Conservation (phyloP, 306 rosid genomes). For the Prosopis cineraria region DNA sequence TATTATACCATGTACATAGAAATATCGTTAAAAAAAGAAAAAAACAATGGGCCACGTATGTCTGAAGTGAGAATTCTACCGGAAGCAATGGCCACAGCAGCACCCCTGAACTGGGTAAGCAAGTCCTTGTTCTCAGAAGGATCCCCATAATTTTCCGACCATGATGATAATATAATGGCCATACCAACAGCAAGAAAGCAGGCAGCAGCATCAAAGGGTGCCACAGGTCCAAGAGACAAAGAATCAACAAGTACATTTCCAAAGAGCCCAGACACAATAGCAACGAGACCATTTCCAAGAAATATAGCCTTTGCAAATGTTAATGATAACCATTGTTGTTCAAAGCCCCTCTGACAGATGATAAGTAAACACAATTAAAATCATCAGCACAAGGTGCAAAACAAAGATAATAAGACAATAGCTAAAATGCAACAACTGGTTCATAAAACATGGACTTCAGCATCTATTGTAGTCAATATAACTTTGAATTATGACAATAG, state of each 20-base stretch:
- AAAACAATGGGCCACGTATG: constrained; percentile 19
- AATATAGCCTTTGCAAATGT: constrained; percentile 94
- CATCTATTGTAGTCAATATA: constrained; percentile 14
- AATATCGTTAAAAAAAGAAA: constrained; percentile 20
- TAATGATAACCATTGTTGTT: constrained; percentile 91
- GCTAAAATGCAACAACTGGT: not conserved
- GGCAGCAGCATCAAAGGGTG: constrained; percentile 98
- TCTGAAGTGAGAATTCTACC: constrained; percentile 50
- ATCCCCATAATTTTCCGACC: constrained; percentile 92
- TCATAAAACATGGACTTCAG: constrained; percentile 17
- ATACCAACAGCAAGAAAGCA: constrained; percentile 94
- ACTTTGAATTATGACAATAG: not conserved
- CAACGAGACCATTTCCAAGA: constrained; percentile 91
- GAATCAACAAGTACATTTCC: constrained; percentile 90
- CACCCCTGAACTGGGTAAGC: constrained; percentile 83
- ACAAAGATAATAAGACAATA: constrained; percentile 27
- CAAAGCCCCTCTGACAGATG: constrained; percentile 83
- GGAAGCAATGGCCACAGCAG: constrained; percentile 93
- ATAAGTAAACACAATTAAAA: constrained; percentile 23
- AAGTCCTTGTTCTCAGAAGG: constrained; percentile 83
- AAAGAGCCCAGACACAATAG: constrained; percentile 84
- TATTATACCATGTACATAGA: constrained; percentile 19
- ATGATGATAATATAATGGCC: constrained; percentile 76
- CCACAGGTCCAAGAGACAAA: constrained; percentile 86
- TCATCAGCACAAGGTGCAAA: constrained; percentile 30